Conservation (phyloP, 108 stramenopile genomes). For the Schizochytrium sp. region DNA sequence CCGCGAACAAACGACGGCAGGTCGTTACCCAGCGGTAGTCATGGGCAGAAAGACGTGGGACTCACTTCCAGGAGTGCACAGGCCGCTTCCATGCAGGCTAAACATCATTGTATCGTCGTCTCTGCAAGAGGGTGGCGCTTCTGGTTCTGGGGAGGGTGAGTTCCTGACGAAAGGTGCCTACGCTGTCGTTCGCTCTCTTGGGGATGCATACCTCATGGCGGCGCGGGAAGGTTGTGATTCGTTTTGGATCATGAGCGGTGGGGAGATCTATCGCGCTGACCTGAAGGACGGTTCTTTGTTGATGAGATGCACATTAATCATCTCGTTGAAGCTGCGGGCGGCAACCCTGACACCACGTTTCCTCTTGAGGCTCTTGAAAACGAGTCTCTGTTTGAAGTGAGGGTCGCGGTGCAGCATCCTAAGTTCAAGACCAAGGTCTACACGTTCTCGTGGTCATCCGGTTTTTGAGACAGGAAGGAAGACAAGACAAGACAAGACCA, state of each 20-base stretch:
- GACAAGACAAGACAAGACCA: too few species aligned
- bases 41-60: background rate
- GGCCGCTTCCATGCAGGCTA: background rate
- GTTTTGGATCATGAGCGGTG: background rate
- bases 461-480: too few species aligned
- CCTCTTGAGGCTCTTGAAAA: background rate
- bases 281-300: background rate
- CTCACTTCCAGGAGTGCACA: background rate
- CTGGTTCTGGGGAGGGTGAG: too few species aligned
- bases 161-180: too few species aligned
- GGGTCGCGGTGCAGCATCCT: too few species aligned
- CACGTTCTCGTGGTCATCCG: too few species aligned
- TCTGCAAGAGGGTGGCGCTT: background rate
- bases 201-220: background rate
- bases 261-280: background rate
- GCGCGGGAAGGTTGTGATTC: background rate
- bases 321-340: background rate
- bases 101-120: background rate
- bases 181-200: background rate
- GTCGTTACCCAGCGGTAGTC: background rate
- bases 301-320: background rate
- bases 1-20: background rate
- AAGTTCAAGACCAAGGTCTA: too few species aligned
- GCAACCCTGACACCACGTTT: background rate
- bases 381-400: too few species aligned